Percentiles rank a stretch among this genome's conserved stretches.
These are phyloP conservation scores for Cladorrhinum sp. DNA, from an alignment of 2,329 filamentous ascomycete species.

Conservation along the genomic window DNA sequence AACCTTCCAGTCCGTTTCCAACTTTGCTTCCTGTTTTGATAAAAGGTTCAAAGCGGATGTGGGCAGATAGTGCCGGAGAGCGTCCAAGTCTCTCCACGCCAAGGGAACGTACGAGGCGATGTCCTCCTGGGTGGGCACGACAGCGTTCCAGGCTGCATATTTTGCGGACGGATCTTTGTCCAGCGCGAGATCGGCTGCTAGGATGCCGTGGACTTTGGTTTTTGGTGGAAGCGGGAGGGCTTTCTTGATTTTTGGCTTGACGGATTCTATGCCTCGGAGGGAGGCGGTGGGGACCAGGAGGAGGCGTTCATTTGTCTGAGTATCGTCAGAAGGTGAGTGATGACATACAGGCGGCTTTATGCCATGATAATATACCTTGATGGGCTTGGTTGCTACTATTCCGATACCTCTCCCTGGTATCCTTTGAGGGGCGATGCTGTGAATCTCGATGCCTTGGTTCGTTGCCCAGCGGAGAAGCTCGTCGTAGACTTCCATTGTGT, in stretches of 20 bases:
- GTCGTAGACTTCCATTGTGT: constrained; percentile 32
- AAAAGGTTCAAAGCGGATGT: constrained; percentile 44
- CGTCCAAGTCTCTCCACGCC: constrained; percentile 41
- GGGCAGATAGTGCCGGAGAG: constrained; percentile 47
- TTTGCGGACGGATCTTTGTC: constrained; percentile 43
- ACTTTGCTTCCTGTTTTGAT: constrained; percentile 47
- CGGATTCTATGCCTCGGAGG: constrained; percentile 62
- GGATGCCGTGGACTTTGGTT: constrained; percentile 62
- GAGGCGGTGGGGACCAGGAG: constrained; percentile 62
- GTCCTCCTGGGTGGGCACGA: constrained; percentile 63
- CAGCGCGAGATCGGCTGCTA: constrained; percentile 66
- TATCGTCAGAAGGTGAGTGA: constrained; percentile 6
- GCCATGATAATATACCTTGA: no score
- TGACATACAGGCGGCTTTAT: no score
- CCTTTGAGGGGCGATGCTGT: constrained; percentile 62
- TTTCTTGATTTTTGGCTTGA: constrained; percentile 50
- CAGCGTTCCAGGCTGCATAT: constrained; percentile 58
- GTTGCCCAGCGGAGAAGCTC: constrained; percentile 67
- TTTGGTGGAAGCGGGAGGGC: constrained; percentile 40
- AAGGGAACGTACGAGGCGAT: constrained; percentile 49
- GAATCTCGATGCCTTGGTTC: constrained; percentile 61
- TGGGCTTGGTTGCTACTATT: constrained; percentile 64
- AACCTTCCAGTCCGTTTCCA: constrained; percentile 40
- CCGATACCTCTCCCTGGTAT: constrained; percentile 75
- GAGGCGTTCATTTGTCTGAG: constrained; percentile 49